Evolutionary conservation across 116 monocot genomes (phyloP).

Genomic region (Dioscorea cayenensis): DNA sequence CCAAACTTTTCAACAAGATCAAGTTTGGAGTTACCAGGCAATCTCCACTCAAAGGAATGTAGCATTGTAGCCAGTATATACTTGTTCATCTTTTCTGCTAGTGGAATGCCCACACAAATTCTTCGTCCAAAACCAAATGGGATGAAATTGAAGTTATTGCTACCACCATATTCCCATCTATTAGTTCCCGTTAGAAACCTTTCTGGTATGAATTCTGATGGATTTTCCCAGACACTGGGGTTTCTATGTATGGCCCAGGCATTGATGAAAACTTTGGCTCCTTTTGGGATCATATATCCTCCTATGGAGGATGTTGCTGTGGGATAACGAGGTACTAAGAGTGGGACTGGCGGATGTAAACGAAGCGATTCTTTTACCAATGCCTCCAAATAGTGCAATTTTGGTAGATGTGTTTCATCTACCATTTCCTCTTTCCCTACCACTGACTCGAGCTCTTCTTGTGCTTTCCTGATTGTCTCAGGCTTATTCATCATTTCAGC

Average conservation of each 20-base stretch:
- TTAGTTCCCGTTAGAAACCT: slow-evolving; percentile 9
- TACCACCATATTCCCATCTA: background rate
- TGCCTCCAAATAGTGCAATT: no score
- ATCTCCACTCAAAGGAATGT: background rate
- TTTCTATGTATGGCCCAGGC: slow-evolving; percentile 10
- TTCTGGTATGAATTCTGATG: slow-evolving; percentile 15
- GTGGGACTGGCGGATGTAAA: slow-evolving; percentile 12
- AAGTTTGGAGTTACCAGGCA: no score
- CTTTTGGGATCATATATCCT: slow-evolving; percentile 1
- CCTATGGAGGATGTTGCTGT: background rate
- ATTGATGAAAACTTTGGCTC: slow-evolving; percentile 1
- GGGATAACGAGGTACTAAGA: slow-evolving; percentile 4
- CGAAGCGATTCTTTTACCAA: background rate
- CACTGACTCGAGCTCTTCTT: slow-evolving; percentile 23
- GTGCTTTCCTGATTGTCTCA: slow-evolving; percentile 2
- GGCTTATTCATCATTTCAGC: slow-evolving; percentile 20
- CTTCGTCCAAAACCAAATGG: slow-evolving; percentile 15
- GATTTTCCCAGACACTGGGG: slow-evolving; percentile 4
- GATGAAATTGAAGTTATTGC: background rate
- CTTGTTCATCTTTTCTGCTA: slow-evolving; percentile 4
- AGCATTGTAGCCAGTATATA: slow-evolving; percentile 2
- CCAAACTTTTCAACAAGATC: no score
- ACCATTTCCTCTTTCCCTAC: slow-evolving; percentile 11
- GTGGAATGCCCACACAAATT: background rate
- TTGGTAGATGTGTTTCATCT: slow-evolving; percentile 5